phyloP scores from a whole-genome alignment of 306 rosid genomes.

The Cicer chorassanicum region DNA sequence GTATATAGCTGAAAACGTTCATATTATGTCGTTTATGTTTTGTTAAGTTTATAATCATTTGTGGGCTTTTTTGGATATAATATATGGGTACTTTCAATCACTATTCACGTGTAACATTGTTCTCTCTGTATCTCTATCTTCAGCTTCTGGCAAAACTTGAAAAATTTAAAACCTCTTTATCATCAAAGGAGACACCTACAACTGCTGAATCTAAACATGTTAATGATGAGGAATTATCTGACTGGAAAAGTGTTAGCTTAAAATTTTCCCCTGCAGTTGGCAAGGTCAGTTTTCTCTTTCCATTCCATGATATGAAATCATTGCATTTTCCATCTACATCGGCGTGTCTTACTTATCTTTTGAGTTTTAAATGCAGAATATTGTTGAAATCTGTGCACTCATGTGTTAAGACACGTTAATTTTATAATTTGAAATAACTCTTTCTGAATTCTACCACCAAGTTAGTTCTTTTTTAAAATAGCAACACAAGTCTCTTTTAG shows the following conservation, averaged over 20 bases:
- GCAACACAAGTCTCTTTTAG: neutral
- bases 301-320: constrained; percentile 23
- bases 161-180: constrained; percentile 60
- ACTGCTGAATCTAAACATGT: constrained; percentile 51
- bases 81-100: constrained; percentile 14
- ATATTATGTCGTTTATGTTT: constrained; percentile 2
- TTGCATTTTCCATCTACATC: constrained; percentile 16
- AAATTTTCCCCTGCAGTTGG: constrained; percentile 64
- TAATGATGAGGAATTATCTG: constrained; percentile 59
- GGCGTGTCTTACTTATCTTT: constrained; percentile 13
- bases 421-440: constrained; percentile 8
- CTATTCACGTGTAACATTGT: constrained; percentile 12
- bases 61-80: neutral
- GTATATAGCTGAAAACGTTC: constrained; percentile 34
- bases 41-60: constrained; percentile 23
- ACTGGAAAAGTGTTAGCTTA: constrained; percentile 67
- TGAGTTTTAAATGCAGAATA: constrained; percentile 22
- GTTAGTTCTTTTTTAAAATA: neutral
- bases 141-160: constrained; percentile 86
- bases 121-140: constrained; percentile 17
- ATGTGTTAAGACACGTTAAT: neutral
- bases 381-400: neutral
- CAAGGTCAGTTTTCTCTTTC: constrained; percentile 63
- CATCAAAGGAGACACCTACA: constrained; percentile 49
- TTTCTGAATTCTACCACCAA: constrained; percentile 1